These are phyloP conservation scores for Castanea sativa DNA, from an alignment of 306 rosid genomes.

Conservation along the genomic window DNA sequence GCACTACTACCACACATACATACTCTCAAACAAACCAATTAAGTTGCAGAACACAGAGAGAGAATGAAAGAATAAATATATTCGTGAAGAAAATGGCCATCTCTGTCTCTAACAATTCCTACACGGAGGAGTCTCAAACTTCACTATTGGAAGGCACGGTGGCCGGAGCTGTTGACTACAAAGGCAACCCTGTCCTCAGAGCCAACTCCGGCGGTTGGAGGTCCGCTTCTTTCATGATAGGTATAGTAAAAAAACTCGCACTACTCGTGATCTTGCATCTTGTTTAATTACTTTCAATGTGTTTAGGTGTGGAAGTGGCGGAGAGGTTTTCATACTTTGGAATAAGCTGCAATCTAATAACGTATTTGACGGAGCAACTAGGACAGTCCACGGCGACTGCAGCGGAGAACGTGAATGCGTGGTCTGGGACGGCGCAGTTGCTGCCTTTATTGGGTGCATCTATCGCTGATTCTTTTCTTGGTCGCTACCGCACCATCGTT, in stretches of 20 bases:
- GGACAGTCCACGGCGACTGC: slow-evolving; percentile 43
- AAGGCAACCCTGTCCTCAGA: slow-evolving; percentile 21
- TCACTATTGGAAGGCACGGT: slow-evolving; percentile 6
- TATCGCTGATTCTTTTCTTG: slow-evolving; percentile 42
- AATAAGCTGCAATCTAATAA: slow-evolving; percentile 34
- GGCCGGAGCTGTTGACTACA: slow-evolving; percentile 36
- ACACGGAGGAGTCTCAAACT: not conserved
- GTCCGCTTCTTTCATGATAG: slow-evolving; percentile 42
- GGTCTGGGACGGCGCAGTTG: slow-evolving; percentile 38
- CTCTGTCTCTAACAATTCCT: not conserved
- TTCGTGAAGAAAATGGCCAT: not conserved
- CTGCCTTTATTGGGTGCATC: slow-evolving; percentile 42
- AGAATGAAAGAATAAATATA: not conserved
- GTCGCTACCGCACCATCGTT: slow-evolving; percentile 40
- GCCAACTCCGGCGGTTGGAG: slow-evolving; percentile 49
- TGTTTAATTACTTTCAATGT: too few species aligned
- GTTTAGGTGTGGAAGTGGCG: slow-evolving; percentile 43
- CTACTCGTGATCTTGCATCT: too few species aligned
- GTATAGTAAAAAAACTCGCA: not conserved
- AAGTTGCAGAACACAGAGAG: too few species aligned
- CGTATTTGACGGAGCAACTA: slow-evolving; percentile 35
- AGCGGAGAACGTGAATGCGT: slow-evolving; percentile 35
- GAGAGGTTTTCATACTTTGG: slow-evolving; percentile 50
- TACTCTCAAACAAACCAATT: too few species aligned
- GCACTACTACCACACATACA: too few species aligned